These are phyloP conservation scores for Pulicaria dysenterica DNA, from an alignment of 129 eudicot genomes.

Conservation along the genomic window DNA sequence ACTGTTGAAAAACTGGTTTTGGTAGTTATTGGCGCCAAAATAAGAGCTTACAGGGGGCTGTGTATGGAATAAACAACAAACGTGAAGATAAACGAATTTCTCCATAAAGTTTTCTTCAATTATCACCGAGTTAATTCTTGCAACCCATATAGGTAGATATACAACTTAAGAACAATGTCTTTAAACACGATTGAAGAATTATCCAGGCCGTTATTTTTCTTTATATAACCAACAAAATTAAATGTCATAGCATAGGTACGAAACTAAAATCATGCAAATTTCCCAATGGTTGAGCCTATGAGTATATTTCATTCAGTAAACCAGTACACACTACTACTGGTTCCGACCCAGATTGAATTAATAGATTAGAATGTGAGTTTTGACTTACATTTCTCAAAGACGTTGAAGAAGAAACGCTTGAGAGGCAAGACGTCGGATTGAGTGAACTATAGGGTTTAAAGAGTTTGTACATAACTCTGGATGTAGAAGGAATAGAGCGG, in stretches of 20 bases:
- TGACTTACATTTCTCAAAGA: conserved; percentile 43
- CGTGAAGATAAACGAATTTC: no score
- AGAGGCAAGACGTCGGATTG: conserved; percentile 12
- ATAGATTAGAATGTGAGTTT: neutral
- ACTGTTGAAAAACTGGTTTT: no score
- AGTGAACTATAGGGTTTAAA: conserved; percentile 13
- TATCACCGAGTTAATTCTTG: no score
- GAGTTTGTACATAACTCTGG: conserved; percentile 30
- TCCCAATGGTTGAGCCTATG: neutral
- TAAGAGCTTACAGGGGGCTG: no score
- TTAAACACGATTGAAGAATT: no score
- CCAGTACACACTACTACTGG: neutral
- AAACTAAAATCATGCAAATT: neutral
- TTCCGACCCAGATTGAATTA: neutral
- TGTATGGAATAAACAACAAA: no score
- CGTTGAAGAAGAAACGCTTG: conserved; percentile 21
- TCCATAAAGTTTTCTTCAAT: no score
- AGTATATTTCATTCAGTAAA: neutral
- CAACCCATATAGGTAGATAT: no score
- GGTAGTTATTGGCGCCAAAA: no score
- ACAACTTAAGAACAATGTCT: no score
- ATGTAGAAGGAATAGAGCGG: conserved; percentile 21
- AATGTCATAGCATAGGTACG: neutral
- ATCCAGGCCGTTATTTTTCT: no score
- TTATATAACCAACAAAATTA: no score